These are phyloP conservation scores for Conoideocrella luteorostrata DNA, from an alignment of 2,329 filamentous ascomycete species.

Conservation along the genomic window DNA sequence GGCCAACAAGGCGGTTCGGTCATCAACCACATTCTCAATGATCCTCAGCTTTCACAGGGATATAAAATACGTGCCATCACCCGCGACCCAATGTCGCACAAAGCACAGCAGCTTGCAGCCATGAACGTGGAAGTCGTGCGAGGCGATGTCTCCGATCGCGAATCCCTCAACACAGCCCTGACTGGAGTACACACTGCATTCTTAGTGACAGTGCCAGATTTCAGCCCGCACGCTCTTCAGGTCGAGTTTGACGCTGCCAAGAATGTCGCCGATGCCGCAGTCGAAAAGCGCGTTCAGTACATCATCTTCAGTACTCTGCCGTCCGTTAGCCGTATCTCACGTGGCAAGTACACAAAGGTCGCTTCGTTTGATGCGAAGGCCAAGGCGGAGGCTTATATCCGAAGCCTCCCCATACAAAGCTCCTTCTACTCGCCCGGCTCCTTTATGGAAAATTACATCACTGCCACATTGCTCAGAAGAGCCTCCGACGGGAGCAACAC, in stretches of 20 bases:
- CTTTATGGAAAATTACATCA: conserved; percentile 35
- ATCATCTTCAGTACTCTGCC: conserved; percentile 35
- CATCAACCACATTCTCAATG: conserved; percentile 36
- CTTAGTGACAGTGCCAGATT: conserved; percentile 36
- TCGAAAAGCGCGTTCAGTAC: conserved; percentile 29
- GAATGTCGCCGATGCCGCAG: conserved; percentile 31
- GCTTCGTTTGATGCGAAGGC: conserved; percentile 47
- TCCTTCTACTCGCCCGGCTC: conserved; percentile 34
- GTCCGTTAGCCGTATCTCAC: conserved; percentile 25
- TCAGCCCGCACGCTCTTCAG: conserved; percentile 26
- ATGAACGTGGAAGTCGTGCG: conserved; percentile 27
- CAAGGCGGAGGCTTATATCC: conserved; percentile 45
- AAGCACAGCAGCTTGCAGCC: conserved; percentile 21
- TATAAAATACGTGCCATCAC: conserved; percentile 45
- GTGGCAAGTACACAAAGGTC: conserved; percentile 25
- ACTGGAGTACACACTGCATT: conserved; percentile 41
- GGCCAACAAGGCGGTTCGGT: conserved; percentile 46
- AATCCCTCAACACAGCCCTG: conserved; percentile 34
- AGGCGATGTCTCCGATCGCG: conserved; percentile 32
- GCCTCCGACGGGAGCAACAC: conserved; percentile 20
- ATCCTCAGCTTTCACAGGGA: conserved; percentile 35
- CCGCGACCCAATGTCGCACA: conserved; percentile 32
- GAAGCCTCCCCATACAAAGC: conserved; percentile 35
- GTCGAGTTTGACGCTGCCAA: conserved; percentile 32
- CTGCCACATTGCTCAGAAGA: conserved; percentile 21